Base-by-base conservation (phyloP, 768 basidiomycete genomes). In the Hypsizygus marmoreus region DNA sequence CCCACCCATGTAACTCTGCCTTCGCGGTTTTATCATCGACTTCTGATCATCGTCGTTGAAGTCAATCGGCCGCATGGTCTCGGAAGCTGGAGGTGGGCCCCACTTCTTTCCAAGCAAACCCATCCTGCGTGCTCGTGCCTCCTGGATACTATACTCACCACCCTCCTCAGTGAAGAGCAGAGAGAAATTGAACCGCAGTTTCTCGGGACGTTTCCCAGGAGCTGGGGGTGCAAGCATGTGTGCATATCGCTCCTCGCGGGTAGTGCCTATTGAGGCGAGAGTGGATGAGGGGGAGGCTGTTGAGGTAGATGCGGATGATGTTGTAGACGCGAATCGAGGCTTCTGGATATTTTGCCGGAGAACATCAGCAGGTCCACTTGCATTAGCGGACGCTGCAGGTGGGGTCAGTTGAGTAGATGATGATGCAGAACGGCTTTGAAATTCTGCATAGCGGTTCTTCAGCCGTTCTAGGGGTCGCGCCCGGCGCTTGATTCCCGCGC, bases 81-180 rank as follows among this genome's bases (percentile, higher is more conserved):
- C 70, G 8, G 76, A 65, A 4, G 79, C 72, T 1, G 84, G 84
- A 1, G 82, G 79, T 3, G 84, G 82, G 0, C 65, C 71, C 91
- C 91, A 93, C 63, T 86, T 88, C 73, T 91, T 93, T 14, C 86
- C 86, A 7, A 89, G 70, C 11, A 92, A 77, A 22, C 91, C 91
- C 74, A 91, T 86, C 7, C 85, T 85, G 13, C 82, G 80, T 1
- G 91, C 88, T 8, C 91, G 76, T 26, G 84, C 84, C 73, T 92
- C 95, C 58, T 89, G 84, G 17, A 86, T 82, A 56, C 89, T 86
- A 66, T 88, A 95, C 63, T 97, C 94, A 1, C 80, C 73, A 2
- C 82, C 77, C 39, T 88, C 84, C 24, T 81, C 79, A n/a, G 84
- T 90, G 56, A 84, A 88, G 11, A 93, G 67, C 13, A 91, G 63